Evolutionary conservation across 1,139 yeast species (phyloP).

Genomic region (Nakaseomyces kungkrabaensis): DNA sequence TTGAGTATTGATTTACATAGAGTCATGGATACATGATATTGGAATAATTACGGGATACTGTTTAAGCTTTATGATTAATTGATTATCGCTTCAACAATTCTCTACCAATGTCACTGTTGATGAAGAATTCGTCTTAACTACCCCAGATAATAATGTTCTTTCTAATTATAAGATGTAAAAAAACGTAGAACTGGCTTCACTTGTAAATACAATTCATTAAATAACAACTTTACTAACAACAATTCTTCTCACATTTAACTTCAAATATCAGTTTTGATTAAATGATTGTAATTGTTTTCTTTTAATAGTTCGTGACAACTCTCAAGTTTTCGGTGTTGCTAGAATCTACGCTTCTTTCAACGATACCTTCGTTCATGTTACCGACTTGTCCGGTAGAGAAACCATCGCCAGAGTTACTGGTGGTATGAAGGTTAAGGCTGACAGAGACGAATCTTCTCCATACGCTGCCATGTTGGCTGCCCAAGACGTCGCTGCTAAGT

Average conservation of each 20-base stretch:
- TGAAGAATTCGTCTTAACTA: too few species aligned
- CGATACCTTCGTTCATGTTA: conserved; percentile 99
- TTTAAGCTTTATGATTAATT: too few species aligned
- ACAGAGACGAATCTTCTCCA: conserved; percentile 99
- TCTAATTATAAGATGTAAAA: conserved; percentile 1
- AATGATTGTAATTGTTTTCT: not conserved
- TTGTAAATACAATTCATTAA: not conserved
- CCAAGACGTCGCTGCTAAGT: conserved; percentile 97
- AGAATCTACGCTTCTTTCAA: conserved; percentile 99
- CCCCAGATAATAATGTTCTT: not conserved
- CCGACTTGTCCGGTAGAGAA: conserved; percentile 99
- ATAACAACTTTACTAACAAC: not conserved
- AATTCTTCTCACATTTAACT: not conserved
- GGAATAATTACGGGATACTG: too few species aligned
- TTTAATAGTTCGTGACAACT: conserved; percentile 59
- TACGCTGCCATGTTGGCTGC: conserved; percentile 99
- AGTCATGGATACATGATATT: too few species aligned
- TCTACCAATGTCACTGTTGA: too few species aligned
- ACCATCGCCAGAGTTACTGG: conserved; percentile 99
- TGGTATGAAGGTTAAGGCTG: conserved; percentile 99
- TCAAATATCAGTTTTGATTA: not conserved
- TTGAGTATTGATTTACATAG: too few species aligned
- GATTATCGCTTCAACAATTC: too few species aligned
- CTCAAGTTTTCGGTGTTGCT: conserved; percentile 99
- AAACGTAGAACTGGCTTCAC: conserved; percentile 1